Evolutionary conservation across 1,284 basidiomycete genomes (phyloP).

Genomic region (Sanghuangporus sanghuang): DNA sequence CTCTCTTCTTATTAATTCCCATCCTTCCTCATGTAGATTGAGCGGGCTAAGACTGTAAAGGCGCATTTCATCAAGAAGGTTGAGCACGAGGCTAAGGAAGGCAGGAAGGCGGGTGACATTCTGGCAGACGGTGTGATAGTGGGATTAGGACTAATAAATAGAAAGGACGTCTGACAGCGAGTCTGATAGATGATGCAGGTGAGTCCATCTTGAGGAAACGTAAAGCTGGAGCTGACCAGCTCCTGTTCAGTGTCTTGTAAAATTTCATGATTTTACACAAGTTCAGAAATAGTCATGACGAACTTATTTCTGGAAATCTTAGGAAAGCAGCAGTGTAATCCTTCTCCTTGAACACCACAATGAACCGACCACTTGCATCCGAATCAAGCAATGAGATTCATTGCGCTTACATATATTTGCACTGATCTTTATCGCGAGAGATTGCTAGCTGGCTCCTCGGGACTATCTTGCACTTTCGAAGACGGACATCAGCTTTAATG

Average conservation of each 20-base stretch:
- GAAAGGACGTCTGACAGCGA: constrained; percentile 21
- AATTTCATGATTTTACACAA: too few relatives aligned
- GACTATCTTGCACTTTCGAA: too few relatives aligned
- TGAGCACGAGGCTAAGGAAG: constrained; percentile 60
- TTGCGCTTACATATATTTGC: too few relatives aligned
- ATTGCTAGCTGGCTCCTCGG: too few relatives aligned
- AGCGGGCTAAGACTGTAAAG: constrained; percentile 69
- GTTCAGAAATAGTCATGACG: too few relatives aligned
- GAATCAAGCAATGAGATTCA: too few relatives aligned
- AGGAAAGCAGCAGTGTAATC: too few relatives aligned
- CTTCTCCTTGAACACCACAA: too few relatives aligned
- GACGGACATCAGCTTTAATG: too few relatives aligned
- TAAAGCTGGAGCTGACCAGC: neutral
- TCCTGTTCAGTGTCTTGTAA: neutral
- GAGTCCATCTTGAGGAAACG: neutral
- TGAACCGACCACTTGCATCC: too few relatives aligned
- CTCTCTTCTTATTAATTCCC: constrained; percentile 11
- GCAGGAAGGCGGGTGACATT: constrained; percentile 67
- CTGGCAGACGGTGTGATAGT: constrained; percentile 71
- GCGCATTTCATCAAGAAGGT: constrained; percentile 69
- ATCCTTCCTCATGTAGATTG: constrained; percentile 42
- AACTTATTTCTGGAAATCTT: too few relatives aligned
- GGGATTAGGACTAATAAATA: constrained; percentile 68
- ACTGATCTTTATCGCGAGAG: too few relatives aligned
- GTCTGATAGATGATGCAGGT: neutral